phyloP scores from a whole-genome alignment of 495 filamentous ascomycete genomes.

The Sordaria brevicollis region DNA sequence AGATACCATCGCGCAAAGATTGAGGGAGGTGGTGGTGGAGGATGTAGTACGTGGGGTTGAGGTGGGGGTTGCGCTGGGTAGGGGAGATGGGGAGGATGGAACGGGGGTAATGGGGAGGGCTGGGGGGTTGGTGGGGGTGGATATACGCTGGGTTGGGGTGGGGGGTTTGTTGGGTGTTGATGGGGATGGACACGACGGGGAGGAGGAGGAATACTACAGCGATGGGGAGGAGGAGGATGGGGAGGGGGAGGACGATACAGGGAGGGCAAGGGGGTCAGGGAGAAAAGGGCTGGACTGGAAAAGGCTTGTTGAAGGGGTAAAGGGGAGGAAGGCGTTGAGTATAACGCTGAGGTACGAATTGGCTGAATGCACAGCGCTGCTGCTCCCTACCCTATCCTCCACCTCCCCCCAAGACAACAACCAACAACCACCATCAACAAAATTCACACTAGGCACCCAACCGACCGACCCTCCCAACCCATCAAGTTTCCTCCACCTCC shows the following conservation, averaged over 20 bases:
- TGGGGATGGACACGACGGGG: accelerated
- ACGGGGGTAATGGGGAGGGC: constrained; percentile 22
- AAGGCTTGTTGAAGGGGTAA: not conserved
- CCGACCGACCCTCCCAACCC: not conserved
- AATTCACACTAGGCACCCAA: not conserved
- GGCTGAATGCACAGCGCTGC: constrained; percentile 26
- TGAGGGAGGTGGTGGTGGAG: constrained; percentile 35
- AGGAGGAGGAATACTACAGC: not conserved
- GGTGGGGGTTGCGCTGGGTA: constrained; percentile 20
- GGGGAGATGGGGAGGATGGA: constrained; percentile 10
- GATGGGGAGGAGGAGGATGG: not conserved
- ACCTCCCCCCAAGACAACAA: not conserved
- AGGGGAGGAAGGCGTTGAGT: constrained; percentile 14
- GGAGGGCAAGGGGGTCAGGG: constrained; percentile 2
- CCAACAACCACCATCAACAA: not conserved
- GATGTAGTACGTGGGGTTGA: constrained; percentile 41
- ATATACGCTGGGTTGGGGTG: constrained; percentile 20
- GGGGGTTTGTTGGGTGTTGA: constrained; percentile 10
- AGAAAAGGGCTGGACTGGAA: not conserved
- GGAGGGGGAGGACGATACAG: not conserved
- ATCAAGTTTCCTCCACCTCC: constrained; percentile 23
- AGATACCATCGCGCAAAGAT: constrained; percentile 21
- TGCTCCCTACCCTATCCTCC: constrained; percentile 24
- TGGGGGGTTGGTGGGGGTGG: constrained; percentile 28
- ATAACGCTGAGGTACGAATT: constrained; percentile 32